Evolutionary conservation across 192 early-diverging fungal genomes (phyloP).

Genomic region (Umbelopsis sp.): DNA sequence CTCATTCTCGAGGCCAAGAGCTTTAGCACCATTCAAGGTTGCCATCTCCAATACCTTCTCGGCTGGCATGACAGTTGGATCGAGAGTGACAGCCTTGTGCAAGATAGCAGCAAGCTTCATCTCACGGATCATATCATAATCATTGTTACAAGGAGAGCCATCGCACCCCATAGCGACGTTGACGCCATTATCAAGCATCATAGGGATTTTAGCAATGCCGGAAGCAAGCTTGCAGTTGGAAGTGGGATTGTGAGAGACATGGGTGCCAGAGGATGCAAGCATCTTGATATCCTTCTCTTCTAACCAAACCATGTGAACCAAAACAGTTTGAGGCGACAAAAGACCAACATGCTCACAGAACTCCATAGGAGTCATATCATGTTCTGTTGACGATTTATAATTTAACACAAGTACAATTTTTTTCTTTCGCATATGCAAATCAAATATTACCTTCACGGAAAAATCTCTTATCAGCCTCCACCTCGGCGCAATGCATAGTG

Average conservation of each 20-base stretch:
- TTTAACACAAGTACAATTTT: too few species aligned
- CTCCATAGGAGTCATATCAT: conserved; percentile 22
- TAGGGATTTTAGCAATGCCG: conserved; percentile 23
- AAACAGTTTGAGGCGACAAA: conserved; percentile 13
- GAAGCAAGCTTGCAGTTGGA: conserved; percentile 33
- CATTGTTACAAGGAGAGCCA: conserved; percentile 26
- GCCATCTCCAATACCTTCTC: conserved; percentile 32
- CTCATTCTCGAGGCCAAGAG: conserved; percentile 27
- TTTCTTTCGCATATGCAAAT: too few species aligned
- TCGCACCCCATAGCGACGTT: conserved; percentile 28
- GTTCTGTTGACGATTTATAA: not conserved
- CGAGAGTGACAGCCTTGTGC: conserved; percentile 26
- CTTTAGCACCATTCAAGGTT: conserved; percentile 30
- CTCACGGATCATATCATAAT: conserved; percentile 29
- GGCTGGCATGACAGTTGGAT: conserved; percentile 26
- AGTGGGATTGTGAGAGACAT: conserved; percentile 28
- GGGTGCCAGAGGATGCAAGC: conserved; percentile 22
- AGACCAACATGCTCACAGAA: conserved; percentile 31
- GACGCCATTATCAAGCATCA: conserved; percentile 21
- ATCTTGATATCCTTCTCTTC: conserved; percentile 28
- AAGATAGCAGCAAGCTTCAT: conserved; percentile 31
- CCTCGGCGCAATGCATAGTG: conserved; percentile 34
- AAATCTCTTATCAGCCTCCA: conserved; percentile 24
- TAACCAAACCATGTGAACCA: conserved; percentile 30
- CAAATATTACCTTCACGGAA: conserved; percentile 18